Percentiles rank a stretch among this genome's conserved stretches.
Evolutionary conservation across 805 yeast genomes (phyloP).

Genomic region (Monosporozyma unispora): DNA sequence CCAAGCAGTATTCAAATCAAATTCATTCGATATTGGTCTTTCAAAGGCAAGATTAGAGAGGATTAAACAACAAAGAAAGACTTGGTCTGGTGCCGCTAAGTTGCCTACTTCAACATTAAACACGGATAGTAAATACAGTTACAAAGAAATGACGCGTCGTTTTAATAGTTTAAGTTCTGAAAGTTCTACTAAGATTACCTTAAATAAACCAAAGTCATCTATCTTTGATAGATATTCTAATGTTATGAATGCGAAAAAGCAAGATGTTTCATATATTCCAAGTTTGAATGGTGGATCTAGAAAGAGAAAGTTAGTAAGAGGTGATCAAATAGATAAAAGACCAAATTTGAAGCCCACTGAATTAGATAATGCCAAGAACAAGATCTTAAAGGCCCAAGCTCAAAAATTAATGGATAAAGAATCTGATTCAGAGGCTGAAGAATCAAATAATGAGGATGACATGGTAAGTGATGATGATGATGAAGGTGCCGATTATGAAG

Average conservation of each 20-base stretch:
- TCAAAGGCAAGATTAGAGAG: constrained; percentile 29
- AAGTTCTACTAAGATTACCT: constrained; percentile 23
- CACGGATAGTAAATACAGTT: background rate
- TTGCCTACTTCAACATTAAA: background rate
- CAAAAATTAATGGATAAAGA: constrained; percentile 15
- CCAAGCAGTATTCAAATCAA: constrained; percentile 33
- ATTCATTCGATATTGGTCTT: constrained; percentile 29
- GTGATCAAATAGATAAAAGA: constrained; percentile 19
- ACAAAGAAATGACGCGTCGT: background rate
- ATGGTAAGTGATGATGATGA: constrained; percentile 39
- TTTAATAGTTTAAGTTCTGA: background rate
- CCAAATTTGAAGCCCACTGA: constrained; percentile 19
- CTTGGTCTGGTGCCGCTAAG: constrained; percentile 13
- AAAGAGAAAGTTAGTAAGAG: constrained; percentile 35
- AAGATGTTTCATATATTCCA: background rate
- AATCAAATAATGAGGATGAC: constrained; percentile 17
- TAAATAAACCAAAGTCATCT: constrained; percentile 30
- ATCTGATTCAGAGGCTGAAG: constrained; percentile 18
- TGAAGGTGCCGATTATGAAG: constrained; percentile 27
- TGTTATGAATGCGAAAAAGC: constrained; percentile 13
- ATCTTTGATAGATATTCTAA: constrained; percentile 32
- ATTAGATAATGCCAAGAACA: constrained; percentile 27
- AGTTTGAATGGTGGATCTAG: constrained; percentile 12
- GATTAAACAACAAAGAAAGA: constrained; percentile 21
- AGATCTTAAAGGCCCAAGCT: constrained; percentile 18